phyloP scores from a whole-genome alignment of 257 asterid species.

The Perilla frutescens region DNA sequence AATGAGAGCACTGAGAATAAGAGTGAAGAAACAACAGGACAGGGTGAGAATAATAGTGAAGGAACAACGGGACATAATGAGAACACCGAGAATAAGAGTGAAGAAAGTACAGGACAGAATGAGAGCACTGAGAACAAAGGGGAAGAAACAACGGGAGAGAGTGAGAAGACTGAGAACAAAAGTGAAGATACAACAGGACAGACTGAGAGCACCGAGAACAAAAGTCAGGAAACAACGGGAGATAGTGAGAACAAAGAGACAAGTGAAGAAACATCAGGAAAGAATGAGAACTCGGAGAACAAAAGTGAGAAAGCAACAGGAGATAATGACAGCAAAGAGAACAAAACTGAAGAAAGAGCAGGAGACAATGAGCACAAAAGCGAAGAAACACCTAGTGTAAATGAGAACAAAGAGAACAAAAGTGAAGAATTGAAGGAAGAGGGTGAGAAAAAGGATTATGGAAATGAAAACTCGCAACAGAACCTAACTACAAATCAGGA shows the following conservation, averaged over 20 bases:
- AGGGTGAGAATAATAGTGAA: neutral
- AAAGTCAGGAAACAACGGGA: neutral
- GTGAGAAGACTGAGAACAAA: conserved; percentile 3
- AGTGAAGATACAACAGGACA: neutral
- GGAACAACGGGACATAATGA: neutral
- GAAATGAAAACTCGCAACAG: conserved; percentile 39
- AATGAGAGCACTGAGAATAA: neutral
- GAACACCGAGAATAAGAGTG: conserved; percentile 7
- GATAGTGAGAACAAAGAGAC: conserved; percentile 1
- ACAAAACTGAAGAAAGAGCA: neutral
- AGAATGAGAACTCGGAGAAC: conserved; percentile 24
- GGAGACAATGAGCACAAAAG: conserved; percentile 1
- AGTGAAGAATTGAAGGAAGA: conserved; percentile 22
- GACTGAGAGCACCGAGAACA: conserved; percentile 17
- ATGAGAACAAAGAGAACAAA: conserved; percentile 27
- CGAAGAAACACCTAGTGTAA: neutral
- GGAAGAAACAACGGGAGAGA: neutral
- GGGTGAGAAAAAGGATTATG: conserved; percentile 7
- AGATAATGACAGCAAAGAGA: no score
- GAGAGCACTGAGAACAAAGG: conserved; percentile 11
- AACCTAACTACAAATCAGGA: conserved; percentile 49
- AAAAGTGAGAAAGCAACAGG: neutral
- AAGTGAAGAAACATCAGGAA: neutral
- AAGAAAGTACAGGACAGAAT: neutral
- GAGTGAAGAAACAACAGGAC: neutral